Base-by-base conservation (phyloP, 495 filamentous ascomycete genomes). In the Trichoderma gamsii region DNA sequence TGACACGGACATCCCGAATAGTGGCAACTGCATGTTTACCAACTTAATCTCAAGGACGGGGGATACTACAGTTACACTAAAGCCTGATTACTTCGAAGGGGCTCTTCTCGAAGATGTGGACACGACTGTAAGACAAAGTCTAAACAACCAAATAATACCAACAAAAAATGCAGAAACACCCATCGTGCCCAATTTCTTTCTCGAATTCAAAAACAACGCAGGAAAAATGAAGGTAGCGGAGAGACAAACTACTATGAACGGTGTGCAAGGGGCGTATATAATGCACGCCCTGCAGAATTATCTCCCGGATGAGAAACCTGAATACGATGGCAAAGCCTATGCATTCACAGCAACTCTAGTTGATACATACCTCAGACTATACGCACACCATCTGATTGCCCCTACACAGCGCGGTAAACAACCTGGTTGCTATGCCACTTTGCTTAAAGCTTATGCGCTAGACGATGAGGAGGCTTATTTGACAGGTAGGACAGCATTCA, bases 241-340 rank as follows among this genome's bases (percentile, higher is more conserved):
- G 68, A 74, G 77, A 43, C 80, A 84, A 69, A 79, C 78, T 46
- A 73, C 68, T 56, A 76, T 80, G 71, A 72, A 80, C 67, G 80
- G 81, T 23, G 81, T 81, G 12, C 65, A 79, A 21, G 82, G 81
- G 13, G 80, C 79, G 38, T 79, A 80, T 65, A 80, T 68, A 41
- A 83, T 84, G 74, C 77, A 79, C 59, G 67, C 65, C 41, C 74
- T 85, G 65, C 77, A 80, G 72, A 80, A 74, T 68, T 83, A 82
- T 64, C 70, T 71, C 69, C 41, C 73, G 35, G 72, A 74, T 21
- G 70, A 9, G 35, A 5, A 79, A 67, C 73, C 74, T 0, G 67
- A 68, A 9, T 83, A 79, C 67, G 79, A 83, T 71, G 73, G 73
- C 65, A 81, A 82, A 46, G 51, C 69, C 8, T 71, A 72, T 38